These are phyloP conservation scores for Trametes punicea DNA, from an alignment of 768 basidiomycete species.

Conservation along the genomic window DNA sequence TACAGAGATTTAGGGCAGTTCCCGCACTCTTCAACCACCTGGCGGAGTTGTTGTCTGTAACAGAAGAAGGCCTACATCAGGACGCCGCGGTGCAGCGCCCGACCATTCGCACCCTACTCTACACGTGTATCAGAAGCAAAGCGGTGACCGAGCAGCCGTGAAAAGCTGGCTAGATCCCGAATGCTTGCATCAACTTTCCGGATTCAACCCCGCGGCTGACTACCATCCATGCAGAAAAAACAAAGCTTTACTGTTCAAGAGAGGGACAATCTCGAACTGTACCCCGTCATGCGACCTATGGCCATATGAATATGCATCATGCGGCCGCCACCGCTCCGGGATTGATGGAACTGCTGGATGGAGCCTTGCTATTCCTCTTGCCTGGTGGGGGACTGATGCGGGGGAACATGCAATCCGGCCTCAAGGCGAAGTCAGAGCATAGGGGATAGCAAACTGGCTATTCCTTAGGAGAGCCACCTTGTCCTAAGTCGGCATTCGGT, in stretches of 20 bases:
- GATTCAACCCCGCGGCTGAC: neutral
- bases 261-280: neutral
- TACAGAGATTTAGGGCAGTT: too few relatives aligned
- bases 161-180: neutral
- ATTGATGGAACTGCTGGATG: too few relatives aligned
- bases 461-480: too few relatives aligned
- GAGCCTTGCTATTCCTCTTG: too few relatives aligned
- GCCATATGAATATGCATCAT: too few relatives aligned
- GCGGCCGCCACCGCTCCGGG: too few relatives aligned
- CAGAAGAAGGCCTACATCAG: neutral
- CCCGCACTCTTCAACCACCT: neutral
- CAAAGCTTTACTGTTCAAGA: neutral
- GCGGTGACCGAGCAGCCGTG: too few relatives aligned
- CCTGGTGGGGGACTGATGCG: too few relatives aligned
- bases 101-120: neutral
- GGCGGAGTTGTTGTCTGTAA: neutral
- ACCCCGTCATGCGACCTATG: neutral
- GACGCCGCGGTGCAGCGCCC: neutral
- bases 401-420: too few relatives aligned
- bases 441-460: too few relatives aligned
- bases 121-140: conserved; percentile 3
- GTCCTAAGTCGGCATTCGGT: too few relatives aligned
- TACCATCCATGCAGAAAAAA: neutral
- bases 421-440: too few relatives aligned
- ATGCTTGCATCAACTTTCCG: neutral